Evolutionary conservation across 176 grass and related monocot genomes (phyloP).

Genomic region (Carex kokanica): DNA sequence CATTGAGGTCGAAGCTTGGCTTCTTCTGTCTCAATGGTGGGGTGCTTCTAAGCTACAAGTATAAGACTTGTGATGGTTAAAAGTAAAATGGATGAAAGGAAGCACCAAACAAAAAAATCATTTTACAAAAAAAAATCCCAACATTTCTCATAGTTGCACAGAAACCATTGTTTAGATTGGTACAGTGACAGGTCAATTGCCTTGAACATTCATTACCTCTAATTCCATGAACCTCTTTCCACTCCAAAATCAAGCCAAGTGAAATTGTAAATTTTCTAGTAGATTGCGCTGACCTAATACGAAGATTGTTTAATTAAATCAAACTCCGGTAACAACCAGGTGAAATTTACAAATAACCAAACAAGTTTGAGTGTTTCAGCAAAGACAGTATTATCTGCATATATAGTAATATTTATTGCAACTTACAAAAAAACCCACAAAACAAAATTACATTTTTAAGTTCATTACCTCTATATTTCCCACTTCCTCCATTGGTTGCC

Average conservation of each 20-base stretch:
- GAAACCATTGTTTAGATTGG: neutral
- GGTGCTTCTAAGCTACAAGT: conserved; percentile 54
- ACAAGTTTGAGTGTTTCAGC: neutral
- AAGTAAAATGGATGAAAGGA: neutral
- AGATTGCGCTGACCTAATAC: neutral
- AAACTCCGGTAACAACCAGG: neutral
- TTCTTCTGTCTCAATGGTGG: conserved; percentile 69
- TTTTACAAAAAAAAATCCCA: neutral
- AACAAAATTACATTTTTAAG: neutral
- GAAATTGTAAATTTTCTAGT: neutral
- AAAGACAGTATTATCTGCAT: neutral
- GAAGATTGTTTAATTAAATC: neutral
- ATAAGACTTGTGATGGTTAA: neutral
- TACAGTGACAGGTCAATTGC: neutral
- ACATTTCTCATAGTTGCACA: conserved; percentile 3
- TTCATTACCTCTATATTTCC: conserved; percentile 93
- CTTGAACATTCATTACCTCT: neutral
- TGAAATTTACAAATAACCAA: conserved; percentile 1
- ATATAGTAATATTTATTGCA: neutral
- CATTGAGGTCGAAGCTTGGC: conserved; percentile 86
- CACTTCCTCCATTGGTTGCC: conserved; percentile 91
- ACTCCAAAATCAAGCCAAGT: neutral
- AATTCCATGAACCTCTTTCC: neutral
- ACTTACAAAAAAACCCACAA: neutral
- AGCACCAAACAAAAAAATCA: neutral